phyloP scores from a whole-genome alignment of 345 rosid genomes.

The Bruguiera sexangula region DNA sequence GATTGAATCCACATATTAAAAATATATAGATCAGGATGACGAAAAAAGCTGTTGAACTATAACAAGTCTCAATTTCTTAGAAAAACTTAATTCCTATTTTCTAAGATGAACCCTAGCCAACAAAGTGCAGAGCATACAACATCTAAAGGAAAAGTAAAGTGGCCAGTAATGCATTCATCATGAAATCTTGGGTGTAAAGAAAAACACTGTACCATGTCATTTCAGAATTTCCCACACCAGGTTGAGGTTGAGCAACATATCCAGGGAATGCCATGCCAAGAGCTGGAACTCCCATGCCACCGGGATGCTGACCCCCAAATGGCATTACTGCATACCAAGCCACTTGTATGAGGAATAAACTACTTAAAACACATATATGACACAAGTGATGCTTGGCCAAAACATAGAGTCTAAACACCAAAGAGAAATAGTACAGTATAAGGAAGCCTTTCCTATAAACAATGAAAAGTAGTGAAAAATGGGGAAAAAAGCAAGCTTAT shows the following conservation, averaged over 20 bases:
- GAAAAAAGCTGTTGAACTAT: no score
- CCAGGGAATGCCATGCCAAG: slow-evolving; percentile 98
- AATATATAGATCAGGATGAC: no score
- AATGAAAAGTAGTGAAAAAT: neutral
- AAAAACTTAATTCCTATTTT: no score
- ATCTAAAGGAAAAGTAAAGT: neutral
- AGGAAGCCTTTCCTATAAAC: neutral
- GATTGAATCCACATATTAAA: no score
- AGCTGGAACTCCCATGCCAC: slow-evolving; percentile 79
- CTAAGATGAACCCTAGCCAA: no score
- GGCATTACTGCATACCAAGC: slow-evolving; percentile 66
- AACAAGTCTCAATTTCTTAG: no score
- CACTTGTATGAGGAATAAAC: slow-evolving; percentile 4
- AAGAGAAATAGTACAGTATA: no score
- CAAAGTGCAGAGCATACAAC: neutral
- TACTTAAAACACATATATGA: neutral
- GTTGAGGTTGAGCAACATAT: slow-evolving; percentile 76
- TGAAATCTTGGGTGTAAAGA: neutral
- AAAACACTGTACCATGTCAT: slow-evolving; percentile 73
- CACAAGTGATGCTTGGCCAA: neutral
- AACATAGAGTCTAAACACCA: no score
- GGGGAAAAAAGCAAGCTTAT: neutral
- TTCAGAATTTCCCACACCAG: slow-evolving; percentile 82
- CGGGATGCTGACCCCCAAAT: slow-evolving; percentile 86
- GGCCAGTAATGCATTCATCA: neutral